Conservation (phyloP, 2,329 filamentous ascomycete species). For the Rachicladosporium sp. region DNA sequence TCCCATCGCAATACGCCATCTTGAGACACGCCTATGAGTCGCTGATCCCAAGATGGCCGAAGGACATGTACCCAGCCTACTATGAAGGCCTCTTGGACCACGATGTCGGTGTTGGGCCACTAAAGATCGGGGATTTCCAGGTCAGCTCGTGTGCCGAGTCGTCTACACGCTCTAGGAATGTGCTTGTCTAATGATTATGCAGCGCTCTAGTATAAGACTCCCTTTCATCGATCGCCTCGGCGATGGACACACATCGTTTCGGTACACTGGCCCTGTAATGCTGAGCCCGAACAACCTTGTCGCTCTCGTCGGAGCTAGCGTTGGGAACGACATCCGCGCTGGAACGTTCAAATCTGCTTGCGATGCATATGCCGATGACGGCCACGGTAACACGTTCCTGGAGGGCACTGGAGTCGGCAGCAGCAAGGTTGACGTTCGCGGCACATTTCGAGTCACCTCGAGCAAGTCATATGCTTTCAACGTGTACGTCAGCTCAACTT, state of each 20-base stretch:
- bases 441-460: too few species aligned
- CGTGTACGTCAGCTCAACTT: too few species aligned
- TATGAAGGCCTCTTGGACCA: not conserved
- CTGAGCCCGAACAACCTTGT: not conserved
- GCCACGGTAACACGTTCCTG: not conserved
- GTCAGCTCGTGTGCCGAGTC: not conserved
- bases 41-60: not conserved
- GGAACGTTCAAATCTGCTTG: not conserved
- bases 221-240: not conserved
- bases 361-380: not conserved
- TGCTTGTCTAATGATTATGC: not conserved
- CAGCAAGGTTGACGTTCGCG: too few species aligned
- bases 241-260: not conserved
- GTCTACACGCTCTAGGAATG: not conserved
- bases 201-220: not conserved
- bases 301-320: not conserved
- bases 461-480: too few species aligned
- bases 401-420: too few species aligned
- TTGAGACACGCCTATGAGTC: not conserved
- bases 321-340: not conserved
- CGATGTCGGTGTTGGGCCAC: not conserved
- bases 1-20: not conserved
- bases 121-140: not conserved
- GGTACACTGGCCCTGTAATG: not conserved
- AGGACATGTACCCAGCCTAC: not conserved